These are phyloP conservation scores for Umbellularia californica DNA, from an alignment of 164 flowering plant genomes.

Conservation along the genomic window DNA sequence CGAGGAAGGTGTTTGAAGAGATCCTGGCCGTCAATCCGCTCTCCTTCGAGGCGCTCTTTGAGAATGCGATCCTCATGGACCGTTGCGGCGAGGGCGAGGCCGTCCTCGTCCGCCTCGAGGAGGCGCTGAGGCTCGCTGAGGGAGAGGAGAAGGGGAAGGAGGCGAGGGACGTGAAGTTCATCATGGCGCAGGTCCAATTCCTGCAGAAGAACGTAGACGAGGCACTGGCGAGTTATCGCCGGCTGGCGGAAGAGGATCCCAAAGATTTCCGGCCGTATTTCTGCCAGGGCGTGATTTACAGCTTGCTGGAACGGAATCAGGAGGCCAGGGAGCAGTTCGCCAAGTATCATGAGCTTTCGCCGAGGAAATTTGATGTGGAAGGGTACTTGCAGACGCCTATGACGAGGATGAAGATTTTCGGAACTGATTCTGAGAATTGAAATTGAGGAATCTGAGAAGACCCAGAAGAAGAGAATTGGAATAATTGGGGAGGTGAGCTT, in stretches of 20 bases:
- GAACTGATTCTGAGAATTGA: slow-evolving; percentile 31
- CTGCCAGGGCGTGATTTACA: slow-evolving; percentile 69
- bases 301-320: slow-evolving; percentile 52
- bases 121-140: slow-evolving; percentile 47
- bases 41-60: slow-evolving; percentile 70
- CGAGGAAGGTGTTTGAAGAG: slow-evolving; percentile 64
- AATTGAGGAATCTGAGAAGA: background rate
- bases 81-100: slow-evolving; percentile 60
- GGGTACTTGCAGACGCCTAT: slow-evolving; percentile 67
- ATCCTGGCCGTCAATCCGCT: slow-evolving; percentile 55
- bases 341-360: slow-evolving; percentile 63
- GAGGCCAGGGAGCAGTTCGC: slow-evolving; percentile 75
- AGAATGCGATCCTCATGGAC: slow-evolving; percentile 74
- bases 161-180: slow-evolving; percentile 61
- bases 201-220: slow-evolving; percentile 78
- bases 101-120: slow-evolving; percentile 48
- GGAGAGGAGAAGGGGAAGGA: slow-evolving; percentile 47
- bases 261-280: slow-evolving; percentile 72
- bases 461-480: background rate
- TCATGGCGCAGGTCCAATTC: slow-evolving; percentile 76
- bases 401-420: slow-evolving; percentile 63
- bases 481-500: slow-evolving; percentile 16
- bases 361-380: slow-evolving; percentile 65
- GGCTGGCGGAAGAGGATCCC: slow-evolving; percentile 64
- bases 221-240: slow-evolving; percentile 59